Evolutionary conservation across 2,329 filamentous ascomycete genomes (phyloP), one percentile per base, ranked within the genome.

Genomic region (Apiospora malaysiana): DNA sequence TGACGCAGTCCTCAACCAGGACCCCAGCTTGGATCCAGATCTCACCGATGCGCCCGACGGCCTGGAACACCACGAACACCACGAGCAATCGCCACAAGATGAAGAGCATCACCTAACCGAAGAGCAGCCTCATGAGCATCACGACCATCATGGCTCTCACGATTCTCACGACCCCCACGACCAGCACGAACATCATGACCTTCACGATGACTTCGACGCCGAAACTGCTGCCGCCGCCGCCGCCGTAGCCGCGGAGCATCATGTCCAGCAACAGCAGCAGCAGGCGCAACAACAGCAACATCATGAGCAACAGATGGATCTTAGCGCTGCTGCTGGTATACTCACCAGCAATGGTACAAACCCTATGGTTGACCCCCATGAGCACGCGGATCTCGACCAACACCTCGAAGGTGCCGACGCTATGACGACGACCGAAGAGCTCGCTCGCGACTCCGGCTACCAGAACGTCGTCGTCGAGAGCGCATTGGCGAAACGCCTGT

Each of bases 401-500:
- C 72, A 74, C 70, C 76, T 74, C 71, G 73, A 71, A 71, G 75
- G 77, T 0, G 73, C 70, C 21, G 75, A 74, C 5, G 70, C 74
- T 5, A 69, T 72, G n/a, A 78, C 78, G 71, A 85, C 83, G 6
- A 87, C 86, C 1, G 85, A 85, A 70, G 81, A 84, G 5, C 76
- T 88, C 21, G 86, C 87, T 8, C 77, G 77, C 16, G 81, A 83
- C 59, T 83, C 82, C 1, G 88, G 87, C 59, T 88, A 88, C 71
- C 72, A 75, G 8, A 76, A 79, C 2, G 81, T 89, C 32, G 81
- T 83, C 46, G 82, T 88, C 32, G 87, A 89, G 77, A 88, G 86
- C 75, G 84, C 85, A 0, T 80, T 90, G 14, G 86, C 86, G n/a
- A 88, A 85, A 79, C 84, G 85, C 49, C 79, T 90, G n/a, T 83